Conservation (phyloP, 2,329 filamentous ascomycete genomes). For the Intubia oerlemansii region DNA sequence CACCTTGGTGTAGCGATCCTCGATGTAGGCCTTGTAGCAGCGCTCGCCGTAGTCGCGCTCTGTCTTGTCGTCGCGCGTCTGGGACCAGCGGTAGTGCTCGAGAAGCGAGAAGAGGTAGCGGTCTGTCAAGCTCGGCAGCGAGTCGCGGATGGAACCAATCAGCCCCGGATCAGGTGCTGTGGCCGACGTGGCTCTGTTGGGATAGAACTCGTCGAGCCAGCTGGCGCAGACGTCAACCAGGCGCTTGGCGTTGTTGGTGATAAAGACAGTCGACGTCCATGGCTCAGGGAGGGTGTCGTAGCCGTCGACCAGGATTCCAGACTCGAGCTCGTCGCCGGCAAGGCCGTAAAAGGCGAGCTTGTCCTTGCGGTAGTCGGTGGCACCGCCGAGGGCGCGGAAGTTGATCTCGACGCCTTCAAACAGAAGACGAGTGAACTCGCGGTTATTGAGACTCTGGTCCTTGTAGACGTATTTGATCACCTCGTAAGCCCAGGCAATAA, state of each 20-base stretch:
- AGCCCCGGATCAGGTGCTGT: slow-evolving; percentile 16
- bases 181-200: slow-evolving; percentile 7
- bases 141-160: slow-evolving; percentile 23
- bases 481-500: slow-evolving; percentile 61
- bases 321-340: slow-evolving; percentile 38
- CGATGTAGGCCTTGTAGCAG: slow-evolving; percentile 25
- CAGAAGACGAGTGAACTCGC: slow-evolving; percentile 30
- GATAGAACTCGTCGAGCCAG: slow-evolving; percentile 28
- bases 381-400: slow-evolving; percentile 47
- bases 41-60: slow-evolving; percentile 20
- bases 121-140: slow-evolving; percentile 29
- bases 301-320: slow-evolving; percentile 39
- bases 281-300: slow-evolving; percentile 54
- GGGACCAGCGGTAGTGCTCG: slow-evolving; percentile 29
- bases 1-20: slow-evolving; percentile 29
- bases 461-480: slow-evolving; percentile 53
- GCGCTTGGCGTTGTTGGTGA: slow-evolving; percentile 39
- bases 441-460: slow-evolving; percentile 33
- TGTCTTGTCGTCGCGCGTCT: slow-evolving; percentile 21
- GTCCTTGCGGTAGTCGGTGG: slow-evolving; percentile 48
- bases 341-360: slow-evolving; percentile 57
- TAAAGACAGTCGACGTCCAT: slow-evolving; percentile 58
- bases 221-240: slow-evolving; percentile 34
- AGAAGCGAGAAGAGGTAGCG: slow-evolving; percentile 31
- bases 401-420: slow-evolving; percentile 46